Evolutionary conservation across 495 filamentous ascomycete species (phyloP).

Genomic region (Neurospora cerealis): DNA sequence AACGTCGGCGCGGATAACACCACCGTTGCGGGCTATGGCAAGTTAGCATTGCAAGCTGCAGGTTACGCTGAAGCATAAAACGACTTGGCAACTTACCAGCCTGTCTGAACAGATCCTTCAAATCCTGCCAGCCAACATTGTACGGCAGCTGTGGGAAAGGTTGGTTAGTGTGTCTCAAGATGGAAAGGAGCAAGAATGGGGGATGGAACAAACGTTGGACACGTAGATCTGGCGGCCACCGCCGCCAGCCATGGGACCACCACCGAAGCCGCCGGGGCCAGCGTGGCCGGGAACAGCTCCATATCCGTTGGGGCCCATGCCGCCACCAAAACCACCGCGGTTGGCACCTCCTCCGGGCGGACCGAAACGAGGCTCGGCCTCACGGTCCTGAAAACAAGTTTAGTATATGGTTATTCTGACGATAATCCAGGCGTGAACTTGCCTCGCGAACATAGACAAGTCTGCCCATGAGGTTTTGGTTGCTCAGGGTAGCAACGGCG

Average conservation of each 20-base stretch:
- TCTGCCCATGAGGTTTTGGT: constrained; percentile 95
- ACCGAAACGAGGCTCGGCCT: constrained; percentile 90
- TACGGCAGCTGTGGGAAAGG: constrained; percentile 67
- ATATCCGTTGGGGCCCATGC: constrained; percentile 33
- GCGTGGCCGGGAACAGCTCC: constrained; percentile 35
- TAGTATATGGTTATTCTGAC: constrained; percentile 1
- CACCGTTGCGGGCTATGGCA: constrained; percentile 51
- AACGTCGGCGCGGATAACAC: constrained; percentile 91
- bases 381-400: constrained; percentile 59
- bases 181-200: constrained; percentile 13
- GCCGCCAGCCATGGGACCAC: constrained; percentile 35
- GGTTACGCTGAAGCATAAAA: background rate
- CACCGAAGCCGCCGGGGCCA: constrained; percentile 29
- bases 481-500: constrained; percentile 96
- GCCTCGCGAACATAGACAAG: constrained; percentile 98
- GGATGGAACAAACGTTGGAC: constrained; percentile 78
- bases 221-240: constrained; percentile 83
- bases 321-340: constrained; percentile 57
- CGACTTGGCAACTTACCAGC: constrained; percentile 58
- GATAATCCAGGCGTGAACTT: constrained; percentile 22
- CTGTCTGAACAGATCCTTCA: constrained; percentile 98
- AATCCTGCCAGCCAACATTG: constrained; percentile 96
- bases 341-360: constrained; percentile 40
- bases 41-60: background rate
- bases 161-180: constrained; percentile 22